phyloP scores from a whole-genome alignment of 2,329 filamentous ascomycete species.

The Ceratocystis variospora region DNA sequence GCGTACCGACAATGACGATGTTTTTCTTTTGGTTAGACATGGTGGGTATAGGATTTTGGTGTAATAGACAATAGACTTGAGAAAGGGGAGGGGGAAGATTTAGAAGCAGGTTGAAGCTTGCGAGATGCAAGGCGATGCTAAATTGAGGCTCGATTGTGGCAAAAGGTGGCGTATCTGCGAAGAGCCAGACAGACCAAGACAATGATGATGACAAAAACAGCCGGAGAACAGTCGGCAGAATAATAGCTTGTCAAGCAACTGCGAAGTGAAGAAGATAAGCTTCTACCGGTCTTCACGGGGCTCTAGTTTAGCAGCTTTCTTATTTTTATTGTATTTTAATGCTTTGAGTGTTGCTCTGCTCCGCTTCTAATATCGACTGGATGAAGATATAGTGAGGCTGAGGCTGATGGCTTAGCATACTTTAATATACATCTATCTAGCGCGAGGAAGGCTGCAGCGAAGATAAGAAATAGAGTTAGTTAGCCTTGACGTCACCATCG shows the following conservation, averaged over 20 bases:
- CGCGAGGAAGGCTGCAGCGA: too few relatives aligned
- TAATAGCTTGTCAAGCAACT: background rate
- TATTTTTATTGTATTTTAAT: background rate
- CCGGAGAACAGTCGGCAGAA: background rate
- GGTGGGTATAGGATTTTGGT: background rate
- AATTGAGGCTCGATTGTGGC: background rate
- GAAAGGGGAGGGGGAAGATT: background rate
- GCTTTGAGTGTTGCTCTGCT: background rate
- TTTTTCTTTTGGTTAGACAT: conserved; percentile 25
- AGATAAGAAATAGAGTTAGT: too few relatives aligned
- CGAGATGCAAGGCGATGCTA: background rate
- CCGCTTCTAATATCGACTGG: background rate
- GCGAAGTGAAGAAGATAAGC: background rate
- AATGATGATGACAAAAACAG: background rate
- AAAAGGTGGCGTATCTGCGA: background rate
- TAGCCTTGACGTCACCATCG: background rate
- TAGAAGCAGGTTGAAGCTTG: background rate
- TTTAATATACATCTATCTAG: too few relatives aligned
- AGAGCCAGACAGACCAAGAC: background rate
- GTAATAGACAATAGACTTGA: background rate
- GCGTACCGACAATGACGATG: conserved; percentile 38
- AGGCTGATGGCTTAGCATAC: too few relatives aligned
- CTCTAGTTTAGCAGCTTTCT: background rate
- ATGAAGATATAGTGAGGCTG: too few relatives aligned
- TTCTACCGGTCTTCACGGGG: background rate